Evolutionary conservation across 2,329 filamentous ascomycete genomes (phyloP), one percentile per base, ranked within the genome.

Genomic region (Sclerotinia glacialis): DNA sequence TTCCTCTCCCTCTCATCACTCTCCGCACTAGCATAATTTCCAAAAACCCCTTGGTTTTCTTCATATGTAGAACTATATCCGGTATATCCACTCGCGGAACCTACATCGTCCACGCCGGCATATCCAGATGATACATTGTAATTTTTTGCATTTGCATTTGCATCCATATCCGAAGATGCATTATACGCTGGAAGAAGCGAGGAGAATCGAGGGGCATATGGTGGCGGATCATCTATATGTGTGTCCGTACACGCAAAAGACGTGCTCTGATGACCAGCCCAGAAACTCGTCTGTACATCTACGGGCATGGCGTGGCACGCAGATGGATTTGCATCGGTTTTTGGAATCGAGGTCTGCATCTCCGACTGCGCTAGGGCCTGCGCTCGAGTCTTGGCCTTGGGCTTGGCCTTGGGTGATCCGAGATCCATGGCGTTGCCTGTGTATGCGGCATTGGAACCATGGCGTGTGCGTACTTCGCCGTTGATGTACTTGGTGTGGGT

Each of bases 111-210:
- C 1, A 2, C 11, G 8, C 23, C 23, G 0, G 5, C 1, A 11
- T 16, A n/a, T 6, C 21, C 42, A 3, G 18, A 46, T 18, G 18
- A 7, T 23, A n/a, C 53, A 2, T 11, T 2, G 6, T 42, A 40
- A 14, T 31, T 31, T 6, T 31, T 40, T 40, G 12, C 12, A 40
- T 1, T 16, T 1, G 14, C 12, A 40, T 12, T 5, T 5, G 9
- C 8, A 6, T 1, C 1, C 2, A 6, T 5, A 26, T 23, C 21
- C 4, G 21, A 3, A 6, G 14, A 5, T 6, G 21, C 1, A 9
- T 5, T 12, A 5, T 21, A 8, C 1, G 12, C 12, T 0, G 44
- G 3, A 1, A 37, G 9, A 14, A 37, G 3, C 0, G 34, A 42
- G 3, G n/a, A 1, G 1, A 34, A 11, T 7, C 18, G 18, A 3